Conservation (phyloP, 192 early-diverging fungal species). For the Physocladia obscura region DNA sequence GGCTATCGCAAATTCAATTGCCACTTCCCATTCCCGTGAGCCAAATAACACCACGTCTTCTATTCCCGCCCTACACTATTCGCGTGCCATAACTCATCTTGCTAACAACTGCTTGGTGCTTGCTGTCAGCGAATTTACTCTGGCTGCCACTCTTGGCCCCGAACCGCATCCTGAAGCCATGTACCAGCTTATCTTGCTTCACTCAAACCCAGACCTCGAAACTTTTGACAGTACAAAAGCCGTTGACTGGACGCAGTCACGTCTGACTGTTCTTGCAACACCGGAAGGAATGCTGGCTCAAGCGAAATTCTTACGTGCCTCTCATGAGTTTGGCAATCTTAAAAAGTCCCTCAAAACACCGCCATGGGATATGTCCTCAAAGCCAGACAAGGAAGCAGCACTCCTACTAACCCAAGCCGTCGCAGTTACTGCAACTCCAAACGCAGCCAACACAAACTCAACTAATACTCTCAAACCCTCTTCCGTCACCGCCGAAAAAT, state of each 20-base stretch:
- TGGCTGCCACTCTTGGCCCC: constrained; percentile 25
- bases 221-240: constrained; percentile 3
- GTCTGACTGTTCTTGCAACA: constrained; percentile 20
- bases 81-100: not conserved
- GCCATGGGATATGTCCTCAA: too few species aligned
- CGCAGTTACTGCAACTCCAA: constrained; percentile 1
- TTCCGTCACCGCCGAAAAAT: too few species aligned
- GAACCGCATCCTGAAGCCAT: constrained; percentile 23
- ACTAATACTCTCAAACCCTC: too few species aligned
- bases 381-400: constrained; percentile 17
- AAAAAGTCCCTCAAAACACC: not conserved
- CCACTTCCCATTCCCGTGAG: too few species aligned
- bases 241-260: constrained; percentile 15
- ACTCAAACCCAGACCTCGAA: not conserved
- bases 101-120: not conserved
- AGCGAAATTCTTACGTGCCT: constrained; percentile 18
- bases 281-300: constrained; percentile 30
- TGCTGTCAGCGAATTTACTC: constrained; percentile 19
- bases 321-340: not conserved
- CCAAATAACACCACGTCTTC: too few species aligned
- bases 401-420: constrained; percentile 14
- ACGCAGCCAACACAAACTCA: too few species aligned
- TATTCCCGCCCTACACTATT: constrained; percentile 4
- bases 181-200: not conserved
- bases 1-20: too few species aligned